Evolutionary conservation across 2,329 filamentous ascomycete species (phyloP).

Genomic region (Pseudogymnoascus sp.): DNA sequence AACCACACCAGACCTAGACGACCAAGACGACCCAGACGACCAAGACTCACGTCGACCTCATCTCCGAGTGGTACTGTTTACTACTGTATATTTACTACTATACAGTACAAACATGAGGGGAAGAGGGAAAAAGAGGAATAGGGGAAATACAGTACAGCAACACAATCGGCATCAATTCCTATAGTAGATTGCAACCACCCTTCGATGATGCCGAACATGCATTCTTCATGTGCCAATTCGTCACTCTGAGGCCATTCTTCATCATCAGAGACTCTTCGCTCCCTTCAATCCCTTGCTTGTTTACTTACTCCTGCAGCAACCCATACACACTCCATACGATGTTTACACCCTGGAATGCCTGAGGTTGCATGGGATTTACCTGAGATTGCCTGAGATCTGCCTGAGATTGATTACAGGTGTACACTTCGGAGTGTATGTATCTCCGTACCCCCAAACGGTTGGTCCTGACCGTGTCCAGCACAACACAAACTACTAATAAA

Average conservation of each 20-base stretch:
- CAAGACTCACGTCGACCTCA: constrained; percentile 8
- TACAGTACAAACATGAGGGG: not conserved
- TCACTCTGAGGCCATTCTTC: constrained; percentile 1
- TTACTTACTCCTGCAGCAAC: constrained; percentile 8
- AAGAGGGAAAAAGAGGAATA: not conserved
- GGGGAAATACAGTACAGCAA: not conserved
- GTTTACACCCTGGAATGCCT: not conserved
- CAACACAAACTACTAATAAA: not conserved
- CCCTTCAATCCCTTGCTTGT: not conserved
- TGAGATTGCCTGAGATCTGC: not conserved
- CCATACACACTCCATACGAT: not conserved
- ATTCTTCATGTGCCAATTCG: constrained; percentile 9
- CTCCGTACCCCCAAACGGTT: not conserved
- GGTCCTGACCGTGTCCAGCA: constrained; percentile 1
- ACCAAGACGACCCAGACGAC: not conserved
- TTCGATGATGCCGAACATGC: constrained; percentile 1
- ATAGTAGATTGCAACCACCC: not conserved
- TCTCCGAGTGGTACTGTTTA: not conserved
- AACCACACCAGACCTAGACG: not conserved
- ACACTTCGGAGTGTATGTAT: not conserved
- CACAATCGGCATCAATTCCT: not conserved
- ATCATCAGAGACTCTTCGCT: not conserved
- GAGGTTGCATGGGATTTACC: not conserved
- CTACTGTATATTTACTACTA: not conserved
- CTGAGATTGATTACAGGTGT: not conserved